Evolutionary conservation across 768 basidiomycete species (phyloP), one percentile per base, ranked within the genome.

Genomic region (Clavaria fumosa): DNA sequence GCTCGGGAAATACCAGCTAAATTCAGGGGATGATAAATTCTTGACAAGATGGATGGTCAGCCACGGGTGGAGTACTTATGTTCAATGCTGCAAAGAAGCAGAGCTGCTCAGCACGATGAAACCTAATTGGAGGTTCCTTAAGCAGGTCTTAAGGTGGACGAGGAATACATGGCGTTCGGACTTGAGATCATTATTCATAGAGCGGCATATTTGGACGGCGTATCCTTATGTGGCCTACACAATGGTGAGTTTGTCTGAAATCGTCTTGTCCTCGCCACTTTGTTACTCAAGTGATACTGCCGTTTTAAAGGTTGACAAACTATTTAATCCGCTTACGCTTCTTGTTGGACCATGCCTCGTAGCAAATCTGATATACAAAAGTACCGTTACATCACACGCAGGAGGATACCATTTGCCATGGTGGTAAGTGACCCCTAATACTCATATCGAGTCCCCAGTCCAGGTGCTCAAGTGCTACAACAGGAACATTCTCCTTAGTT

Each of bases 41-140:
- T 61, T 93, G 52, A 96, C 90, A 12, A 65, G 89, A 31, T 93
- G 90, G 89, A 89, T 91, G 84, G 89, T 93, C 42, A 78, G 75
- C 51, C 88, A 91, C 50, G 86, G 88, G 11, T 93, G 90, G 89
- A 79, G 68, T 54, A 91, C 86, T n/a, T 90, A 86, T 53, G 83
- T 91, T 22, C 85, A 88, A 53, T 73, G 71, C 53, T 88, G 81
- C 63, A 73, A 70, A 53, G 81, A 85, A 58, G 79, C 76, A 10
- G 88, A 91, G 58, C 62, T 91, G 10, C 61, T 89, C 43, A 81
- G 77, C 53, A 91, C 88, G 36, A 96, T 91, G 89, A 93, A 93
- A 58, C 86, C 86, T 19, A 85, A 93, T 59, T 93, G 88, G 89
- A 69, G 84, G 37, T 93, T 93, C 62, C 60, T 91, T 57, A 89